Evolutionary conservation across 23 red algal genomes (phyloP).

Genomic region (Gracilariopsis chorda): DNA sequence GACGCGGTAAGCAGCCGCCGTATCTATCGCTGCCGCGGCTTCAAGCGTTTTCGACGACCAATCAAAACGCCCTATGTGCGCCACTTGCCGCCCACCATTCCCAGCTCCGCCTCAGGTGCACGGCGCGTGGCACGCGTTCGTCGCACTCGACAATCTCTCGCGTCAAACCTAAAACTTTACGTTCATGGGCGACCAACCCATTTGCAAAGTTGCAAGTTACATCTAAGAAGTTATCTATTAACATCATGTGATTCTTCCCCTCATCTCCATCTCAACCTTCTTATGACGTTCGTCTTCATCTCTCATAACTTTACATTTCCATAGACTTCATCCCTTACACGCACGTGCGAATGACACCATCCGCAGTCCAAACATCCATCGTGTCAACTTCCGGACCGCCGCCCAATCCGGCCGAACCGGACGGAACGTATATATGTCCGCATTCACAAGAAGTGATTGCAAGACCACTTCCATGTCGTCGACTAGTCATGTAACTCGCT

Average conservation of each 20-base stretch:
- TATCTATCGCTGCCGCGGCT: too few relatives aligned
- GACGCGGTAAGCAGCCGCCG: background rate
- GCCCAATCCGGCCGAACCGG: conserved; percentile 33
- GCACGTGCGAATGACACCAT: background rate
- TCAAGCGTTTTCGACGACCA: too few relatives aligned
- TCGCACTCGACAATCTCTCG: background rate
- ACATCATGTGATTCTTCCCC: background rate
- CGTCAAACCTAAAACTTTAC: background rate
- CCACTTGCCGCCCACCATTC: too few relatives aligned
- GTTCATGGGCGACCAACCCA: background rate
- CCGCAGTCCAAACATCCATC: background rate
- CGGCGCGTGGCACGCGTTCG: background rate
- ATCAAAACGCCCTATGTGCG: background rate
- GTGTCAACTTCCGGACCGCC: conserved; percentile 45
- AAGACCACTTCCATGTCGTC: conserved; percentile 44
- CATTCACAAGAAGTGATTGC: conserved; percentile 53
- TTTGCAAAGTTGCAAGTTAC: background rate
- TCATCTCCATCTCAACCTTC: background rate
- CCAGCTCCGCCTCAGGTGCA: too few relatives aligned
- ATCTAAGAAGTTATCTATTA: background rate
- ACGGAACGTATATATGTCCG: conserved; percentile 54
- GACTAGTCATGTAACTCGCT: conserved; percentile 24
- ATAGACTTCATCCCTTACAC: background rate
- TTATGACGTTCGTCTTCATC: background rate
- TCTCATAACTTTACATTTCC: background rate